A percentile compares a stretch with the other conserved stretches of the same genome.
Evolutionary conservation across 768 basidiomycete genomes (phyloP).

Genomic region (Tulasnella sp.): DNA sequence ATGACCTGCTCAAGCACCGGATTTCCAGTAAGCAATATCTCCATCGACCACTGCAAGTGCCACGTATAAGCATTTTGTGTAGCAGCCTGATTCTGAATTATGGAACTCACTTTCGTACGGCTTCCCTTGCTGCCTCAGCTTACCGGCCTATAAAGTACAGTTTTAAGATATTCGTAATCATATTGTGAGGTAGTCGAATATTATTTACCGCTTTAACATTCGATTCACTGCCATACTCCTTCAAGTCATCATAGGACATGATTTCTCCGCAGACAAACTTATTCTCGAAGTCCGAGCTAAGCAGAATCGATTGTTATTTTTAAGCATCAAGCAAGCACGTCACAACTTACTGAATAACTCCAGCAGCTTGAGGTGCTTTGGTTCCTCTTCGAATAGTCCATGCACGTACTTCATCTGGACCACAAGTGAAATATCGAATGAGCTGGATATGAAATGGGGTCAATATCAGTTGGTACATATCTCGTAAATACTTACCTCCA

Average conservation of each 20-base stretch:
- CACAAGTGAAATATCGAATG: constrained; percentile 94
- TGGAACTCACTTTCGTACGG: constrained; percentile 74
- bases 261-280: constrained; percentile 98
- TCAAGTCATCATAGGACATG: constrained; percentile 81
- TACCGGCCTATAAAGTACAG: constrained; percentile 43
- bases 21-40: constrained; percentile 87
- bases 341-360: constrained; percentile 79
- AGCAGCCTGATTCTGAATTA: too few relatives aligned
- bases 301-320: too few relatives aligned
- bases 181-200: background rate
- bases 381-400: constrained; percentile 94
- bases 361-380: constrained; percentile 93
- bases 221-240: constrained; percentile 78
- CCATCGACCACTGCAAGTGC: constrained; percentile 57
- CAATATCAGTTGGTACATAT: background rate
- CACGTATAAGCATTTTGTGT: background rate
- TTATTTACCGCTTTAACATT: constrained; percentile 71
- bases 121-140: constrained; percentile 91
- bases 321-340: background rate
- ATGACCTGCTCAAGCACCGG: constrained; percentile 37
- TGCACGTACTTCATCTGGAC: constrained; percentile 91
- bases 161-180: constrained; percentile 5
- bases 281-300: constrained; percentile 89
- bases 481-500: constrained; percentile 45
- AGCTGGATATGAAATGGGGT: constrained; percentile 35